These are phyloP conservation scores for Saitozyma podzolica DNA, from an alignment of 768 basidiomycete species.

Conservation along the genomic window DNA sequence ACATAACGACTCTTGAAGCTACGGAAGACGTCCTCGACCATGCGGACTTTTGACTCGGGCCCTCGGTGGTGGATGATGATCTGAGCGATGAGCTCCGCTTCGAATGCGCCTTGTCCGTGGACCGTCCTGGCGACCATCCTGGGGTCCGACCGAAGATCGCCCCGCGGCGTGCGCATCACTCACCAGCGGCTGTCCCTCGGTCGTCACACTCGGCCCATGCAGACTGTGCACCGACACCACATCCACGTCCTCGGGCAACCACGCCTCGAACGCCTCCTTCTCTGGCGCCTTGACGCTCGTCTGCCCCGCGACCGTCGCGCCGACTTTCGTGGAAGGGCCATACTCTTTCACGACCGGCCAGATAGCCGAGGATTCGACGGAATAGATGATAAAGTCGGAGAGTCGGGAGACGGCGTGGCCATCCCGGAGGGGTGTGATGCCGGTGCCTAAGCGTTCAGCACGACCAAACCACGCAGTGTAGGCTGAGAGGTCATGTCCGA, in stretches of 20 bases:
- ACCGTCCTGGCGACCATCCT: too few relatives aligned
- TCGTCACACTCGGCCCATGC: conserved; percentile 86
- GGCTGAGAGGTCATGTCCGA: too few relatives aligned
- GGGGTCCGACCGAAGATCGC: not conserved
- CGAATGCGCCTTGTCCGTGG: not conserved
- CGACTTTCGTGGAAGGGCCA: conserved; percentile 93
- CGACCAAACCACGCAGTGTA: not conserved
- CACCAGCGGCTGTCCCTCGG: conserved; percentile 86
- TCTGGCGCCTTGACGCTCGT: conserved; percentile 97
- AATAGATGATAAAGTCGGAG: conserved; percentile 91
- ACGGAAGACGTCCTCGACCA: conserved; percentile 80
- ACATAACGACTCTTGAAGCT: conserved; percentile 83
- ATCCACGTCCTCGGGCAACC: conserved; percentile 79
- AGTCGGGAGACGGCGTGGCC: conserved; percentile 85
- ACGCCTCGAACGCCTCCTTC: conserved; percentile 74
- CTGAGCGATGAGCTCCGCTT: conserved; percentile 56
- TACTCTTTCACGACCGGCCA: conserved; percentile 78
- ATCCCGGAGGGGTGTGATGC: conserved; percentile 66
- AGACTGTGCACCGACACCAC: conserved; percentile 93
- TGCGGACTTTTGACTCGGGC: conserved; percentile 65
- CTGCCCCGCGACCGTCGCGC: conserved; percentile 90
- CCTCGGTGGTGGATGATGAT: conserved; percentile 86
- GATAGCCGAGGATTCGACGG: conserved; percentile 89
- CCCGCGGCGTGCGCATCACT: conserved; percentile 33
- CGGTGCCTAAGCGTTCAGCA: conserved; percentile 54